phyloP scores from a whole-genome alignment of 2,329 filamentous ascomycete species.

The Ceratocystis alfenasii region DNA sequence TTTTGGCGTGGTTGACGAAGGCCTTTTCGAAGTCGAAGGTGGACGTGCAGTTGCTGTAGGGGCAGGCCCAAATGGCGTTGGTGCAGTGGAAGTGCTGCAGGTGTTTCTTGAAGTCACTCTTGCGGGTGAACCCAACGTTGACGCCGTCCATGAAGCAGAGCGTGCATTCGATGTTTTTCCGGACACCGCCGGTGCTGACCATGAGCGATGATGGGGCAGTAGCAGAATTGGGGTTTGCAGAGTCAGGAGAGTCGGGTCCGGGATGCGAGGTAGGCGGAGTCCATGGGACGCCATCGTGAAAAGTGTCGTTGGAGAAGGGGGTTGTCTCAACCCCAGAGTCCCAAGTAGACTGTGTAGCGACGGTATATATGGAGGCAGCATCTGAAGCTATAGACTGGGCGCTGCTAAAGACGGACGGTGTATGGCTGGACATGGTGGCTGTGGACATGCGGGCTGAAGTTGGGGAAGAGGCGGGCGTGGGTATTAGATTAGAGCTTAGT shows the following conservation, averaged over 20 bases:
- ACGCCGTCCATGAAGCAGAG: conserved; percentile 38
- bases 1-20: conserved; percentile 36
- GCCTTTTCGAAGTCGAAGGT: conserved; percentile 37
- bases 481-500: background rate
- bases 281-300: conserved; percentile 21
- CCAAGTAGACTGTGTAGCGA: conserved; percentile 21
- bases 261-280: conserved; percentile 16
- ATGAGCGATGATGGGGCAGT: conserved; percentile 23
- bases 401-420: conserved; percentile 33
- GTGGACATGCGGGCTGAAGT: conserved; percentile 31
- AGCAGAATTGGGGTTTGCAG: conserved; percentile 17
- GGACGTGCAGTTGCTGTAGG: conserved; percentile 33
- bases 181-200: conserved; percentile 13
- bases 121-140: conserved; percentile 36
- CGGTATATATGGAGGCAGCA: conserved; percentile 21
- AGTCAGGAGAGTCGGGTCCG: conserved; percentile 21
- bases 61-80: conserved; percentile 35
- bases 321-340: conserved; percentile 17
- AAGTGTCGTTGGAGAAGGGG: conserved; percentile 16
- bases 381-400: conserved; percentile 34
- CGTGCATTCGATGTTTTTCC: conserved; percentile 31
- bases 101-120: conserved; percentile 40
- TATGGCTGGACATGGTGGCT: conserved; percentile 32
- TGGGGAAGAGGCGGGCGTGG: conserved; percentile 5
- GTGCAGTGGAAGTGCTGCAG: conserved; percentile 38